These are phyloP conservation scores for Chalciporus piperatus DNA, from an alignment of 768 basidiomycete genomes.

Conservation along the genomic window DNA sequence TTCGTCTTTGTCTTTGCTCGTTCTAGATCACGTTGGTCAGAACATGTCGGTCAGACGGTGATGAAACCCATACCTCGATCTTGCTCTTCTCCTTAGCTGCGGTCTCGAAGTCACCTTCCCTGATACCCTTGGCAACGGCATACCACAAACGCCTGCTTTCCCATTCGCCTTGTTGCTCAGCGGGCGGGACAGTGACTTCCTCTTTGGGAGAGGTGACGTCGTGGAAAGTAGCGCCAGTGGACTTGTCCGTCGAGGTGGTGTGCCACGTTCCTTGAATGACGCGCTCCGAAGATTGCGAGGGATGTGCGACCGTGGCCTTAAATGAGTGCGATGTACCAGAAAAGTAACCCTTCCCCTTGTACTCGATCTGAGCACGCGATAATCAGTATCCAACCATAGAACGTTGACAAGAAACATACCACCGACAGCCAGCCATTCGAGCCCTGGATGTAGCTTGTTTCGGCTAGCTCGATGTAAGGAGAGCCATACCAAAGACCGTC, in stretches of 20 bases:
- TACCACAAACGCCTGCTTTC: conserved; percentile 87
- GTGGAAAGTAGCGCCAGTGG: conserved; percentile 59
- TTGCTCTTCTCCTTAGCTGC: conserved; percentile 85
- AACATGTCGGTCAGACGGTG: background rate
- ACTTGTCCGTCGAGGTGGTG: conserved; percentile 51
- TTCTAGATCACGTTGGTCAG: conserved; percentile 52
- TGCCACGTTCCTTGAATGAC: conserved; percentile 83
- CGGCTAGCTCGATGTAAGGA: conserved; percentile 89
- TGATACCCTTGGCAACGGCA: conserved; percentile 85
- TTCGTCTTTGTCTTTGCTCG: conserved; percentile 84
- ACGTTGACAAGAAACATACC: conserved; percentile 29
- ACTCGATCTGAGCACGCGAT: conserved; percentile 64
- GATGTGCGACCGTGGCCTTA: conserved; percentile 72
- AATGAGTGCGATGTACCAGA: conserved; percentile 90
- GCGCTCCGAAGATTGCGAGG: conserved; percentile 43
- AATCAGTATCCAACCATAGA: conserved; percentile 29
- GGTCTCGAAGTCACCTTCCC: conserved; percentile 88
- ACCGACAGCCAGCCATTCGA: conserved; percentile 58
- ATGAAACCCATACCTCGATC: conserved; percentile 67
- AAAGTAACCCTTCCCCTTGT: conserved; percentile 96
- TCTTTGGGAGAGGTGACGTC: conserved; percentile 73
- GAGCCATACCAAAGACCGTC: conserved; percentile 91
- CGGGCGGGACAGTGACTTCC: conserved; percentile 62
- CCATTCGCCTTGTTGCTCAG: conserved; percentile 70
- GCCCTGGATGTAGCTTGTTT: conserved; percentile 73